Evolutionary conservation across 495 filamentous ascomycete genomes (phyloP).

Genomic region (Oidiodendron maius): DNA sequence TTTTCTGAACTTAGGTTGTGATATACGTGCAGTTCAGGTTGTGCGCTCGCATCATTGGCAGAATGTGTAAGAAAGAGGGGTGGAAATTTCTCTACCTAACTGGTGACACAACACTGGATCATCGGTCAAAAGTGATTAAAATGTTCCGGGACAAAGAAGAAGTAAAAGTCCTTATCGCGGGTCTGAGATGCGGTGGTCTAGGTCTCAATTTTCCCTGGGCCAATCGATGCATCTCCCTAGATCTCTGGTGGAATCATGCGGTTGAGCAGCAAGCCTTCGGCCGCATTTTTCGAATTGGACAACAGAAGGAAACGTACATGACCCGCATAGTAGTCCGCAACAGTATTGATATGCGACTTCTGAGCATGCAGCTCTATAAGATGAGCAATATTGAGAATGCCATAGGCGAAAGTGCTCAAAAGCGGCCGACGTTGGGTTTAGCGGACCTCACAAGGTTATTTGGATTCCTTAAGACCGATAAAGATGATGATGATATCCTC

Average conservation of each 20-base stretch:
- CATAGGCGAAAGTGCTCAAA: background rate
- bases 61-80: slow-evolving; percentile 21
- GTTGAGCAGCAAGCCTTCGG: slow-evolving; percentile 66
- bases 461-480: slow-evolving; percentile 17
- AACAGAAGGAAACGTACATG: slow-evolving; percentile 46
- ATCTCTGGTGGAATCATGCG: slow-evolving; percentile 53
- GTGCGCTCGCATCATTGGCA: slow-evolving; percentile 27
- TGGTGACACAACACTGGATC: slow-evolving; percentile 18
- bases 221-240: slow-evolving; percentile 51
- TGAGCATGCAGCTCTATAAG: slow-evolving; percentile 20
- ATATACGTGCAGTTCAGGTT: slow-evolving; percentile 32
- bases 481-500: slow-evolving; percentile 8
- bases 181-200: slow-evolving; percentile 27
- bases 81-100: slow-evolving; percentile 26
- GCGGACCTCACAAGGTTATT: slow-evolving; percentile 13
- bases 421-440: background rate
- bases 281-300: slow-evolving; percentile 58
- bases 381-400: background rate
- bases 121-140: slow-evolving; percentile 11
- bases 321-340: slow-evolving; percentile 43
- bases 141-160: slow-evolving; percentile 14
- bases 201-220: slow-evolving; percentile 48
- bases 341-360: slow-evolving; percentile 46
- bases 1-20: slow-evolving; percentile 7
- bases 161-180: slow-evolving; percentile 31